Evolutionary conservation across 192 early-diverging fungal genomes (phyloP), one percentile per base, ranked within the genome.

Genomic region (Mortierella alpina): DNA sequence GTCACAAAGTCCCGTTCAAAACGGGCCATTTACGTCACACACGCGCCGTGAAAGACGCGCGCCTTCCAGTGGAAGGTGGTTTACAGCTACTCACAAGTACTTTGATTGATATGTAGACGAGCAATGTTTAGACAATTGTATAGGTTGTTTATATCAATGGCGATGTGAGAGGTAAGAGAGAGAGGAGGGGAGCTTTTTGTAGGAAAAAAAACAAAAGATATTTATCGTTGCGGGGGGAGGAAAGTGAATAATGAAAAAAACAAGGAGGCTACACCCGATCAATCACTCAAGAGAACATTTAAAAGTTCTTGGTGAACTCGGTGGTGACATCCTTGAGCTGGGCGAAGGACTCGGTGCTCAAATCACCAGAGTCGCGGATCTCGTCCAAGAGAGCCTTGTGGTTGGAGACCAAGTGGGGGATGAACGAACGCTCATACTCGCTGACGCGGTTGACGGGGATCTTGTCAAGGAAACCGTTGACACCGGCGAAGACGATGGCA

Each of bases 381-480:
- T 91, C 83, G 58, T 96, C 91, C 69, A 97, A 90, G 72, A 97
- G 88, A 68, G 95, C 95, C 68, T 89, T 84, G 85, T 97, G 95
- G 87, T 95, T 96, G 70, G 95, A 88, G 69, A 89, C 86, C 80
- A 99, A 83, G 90, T 94, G 88, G 59, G 95, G 93, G 70, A 96
- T 90, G 84, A 98, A 92, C 72, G 92, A 92, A 62, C 90, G 85
- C 88, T 99, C 98, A 86, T 96, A 99, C 82, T 95, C 93, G 80
- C 92, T 93, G 65, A 99, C 92, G 84, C 94, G 93, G 88, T 92
- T 90, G 75, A 95, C 95, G 67, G 94, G 94, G 85, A 99, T 88
- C 92, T 98, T 98, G 91, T 99, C 98, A 54, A 99, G 91, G 95
- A 95, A 98, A 74, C 97, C 98, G 88, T 99, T 95, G 84, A 99